These are phyloP conservation scores for Pseudogymnoascus sp. DNA, from an alignment of 2,329 filamentous ascomycete species.

Conservation along the genomic window DNA sequence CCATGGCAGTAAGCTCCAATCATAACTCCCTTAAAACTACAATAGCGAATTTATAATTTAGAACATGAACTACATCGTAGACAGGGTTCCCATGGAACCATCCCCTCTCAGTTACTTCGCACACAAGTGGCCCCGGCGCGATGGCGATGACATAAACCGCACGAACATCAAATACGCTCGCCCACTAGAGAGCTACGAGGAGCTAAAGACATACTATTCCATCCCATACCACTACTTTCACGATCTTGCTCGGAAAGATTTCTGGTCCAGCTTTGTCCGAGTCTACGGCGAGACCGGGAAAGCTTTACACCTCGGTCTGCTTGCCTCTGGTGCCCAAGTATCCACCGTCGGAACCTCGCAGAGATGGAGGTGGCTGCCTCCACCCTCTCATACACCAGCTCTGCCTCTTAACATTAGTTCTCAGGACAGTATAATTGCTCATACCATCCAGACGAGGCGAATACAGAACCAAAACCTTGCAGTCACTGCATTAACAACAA, in stretches of 20 bases:
- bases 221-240: not conserved
- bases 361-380: not conserved
- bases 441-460: not conserved
- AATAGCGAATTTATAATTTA: not conserved
- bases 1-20: not conserved
- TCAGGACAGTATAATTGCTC: not conserved
- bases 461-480: not conserved
- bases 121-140: not conserved
- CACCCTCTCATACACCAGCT: not conserved
- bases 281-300: not conserved
- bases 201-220: not conserved
- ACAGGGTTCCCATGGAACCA: not conserved
- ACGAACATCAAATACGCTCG: not conserved
- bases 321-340: not conserved
- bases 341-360: too few relatives aligned
- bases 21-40: not conserved
- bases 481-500: not conserved
- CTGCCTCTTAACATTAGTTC: not conserved
- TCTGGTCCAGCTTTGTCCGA: not conserved
- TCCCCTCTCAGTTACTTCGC: not conserved
- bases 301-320: not conserved
- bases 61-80: conserved; percentile 4
- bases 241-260: not conserved
- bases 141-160: not conserved
- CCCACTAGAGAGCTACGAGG: not conserved